phyloP scores from a whole-genome alignment of 331 rosid species.

The Prunus yedoensis region DNA sequence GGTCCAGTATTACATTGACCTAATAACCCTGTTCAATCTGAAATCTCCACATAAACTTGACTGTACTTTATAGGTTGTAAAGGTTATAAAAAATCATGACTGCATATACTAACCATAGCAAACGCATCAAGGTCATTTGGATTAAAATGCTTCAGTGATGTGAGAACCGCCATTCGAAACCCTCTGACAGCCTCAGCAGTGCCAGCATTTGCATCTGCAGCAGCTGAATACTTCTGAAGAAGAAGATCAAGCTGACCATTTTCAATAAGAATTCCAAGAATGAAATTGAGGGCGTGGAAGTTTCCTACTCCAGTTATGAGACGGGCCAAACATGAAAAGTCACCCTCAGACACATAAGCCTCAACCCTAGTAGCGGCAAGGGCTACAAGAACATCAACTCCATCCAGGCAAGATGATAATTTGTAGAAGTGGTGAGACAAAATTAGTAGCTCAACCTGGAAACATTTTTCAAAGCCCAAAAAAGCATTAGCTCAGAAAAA shows the following conservation, averaged over 20 bases:
- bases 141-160: slow-evolving; percentile 95
- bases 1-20: background rate
- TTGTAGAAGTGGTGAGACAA: slow-evolving; percentile 97
- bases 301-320: slow-evolving; percentile 98
- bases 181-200: slow-evolving; percentile 92
- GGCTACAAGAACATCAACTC: slow-evolving; percentile 98
- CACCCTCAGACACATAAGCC: slow-evolving; percentile 95
- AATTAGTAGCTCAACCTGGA: slow-evolving; percentile 97
- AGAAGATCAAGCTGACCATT: slow-evolving; percentile 96
- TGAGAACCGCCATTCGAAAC: slow-evolving; percentile 95
- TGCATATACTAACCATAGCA: slow-evolving; percentile 76
- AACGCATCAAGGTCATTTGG: slow-evolving; percentile 92
- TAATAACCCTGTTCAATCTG: background rate
- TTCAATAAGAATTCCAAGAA: slow-evolving; percentile 96
- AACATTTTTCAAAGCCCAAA: slow-evolving; percentile 24
- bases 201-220: slow-evolving; percentile 70
- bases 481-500: background rate
- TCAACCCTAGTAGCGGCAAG: slow-evolving; percentile 99
- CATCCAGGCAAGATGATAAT: slow-evolving; percentile 97
- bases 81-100: slow-evolving; percentile 15
- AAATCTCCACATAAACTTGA: slow-evolving; percentile 10
- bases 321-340: slow-evolving; percentile 94
- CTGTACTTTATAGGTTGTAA: background rate
- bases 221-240: slow-evolving; percentile 93
- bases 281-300: slow-evolving; percentile 85